Evolutionary conservation across 257 asterid genomes (phyloP).

Genomic region (Solanum neorickii): DNA sequence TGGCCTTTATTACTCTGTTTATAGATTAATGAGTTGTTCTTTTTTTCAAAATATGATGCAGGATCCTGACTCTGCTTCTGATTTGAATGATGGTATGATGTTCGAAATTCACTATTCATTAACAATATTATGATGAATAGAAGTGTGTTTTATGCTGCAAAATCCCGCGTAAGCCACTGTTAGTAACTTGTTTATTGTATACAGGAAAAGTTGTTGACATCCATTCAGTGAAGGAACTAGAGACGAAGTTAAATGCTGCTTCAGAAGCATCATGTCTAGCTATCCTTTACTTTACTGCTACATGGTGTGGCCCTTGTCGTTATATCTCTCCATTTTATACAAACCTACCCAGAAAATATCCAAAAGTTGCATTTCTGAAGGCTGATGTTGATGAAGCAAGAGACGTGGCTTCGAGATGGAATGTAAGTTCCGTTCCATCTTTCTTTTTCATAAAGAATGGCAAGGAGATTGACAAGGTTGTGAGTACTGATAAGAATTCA

Average conservation of each 20-base stretch:
- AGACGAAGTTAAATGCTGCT: slow-evolving; percentile 40
- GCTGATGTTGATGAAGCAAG: slow-evolving; percentile 53
- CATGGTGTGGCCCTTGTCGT: slow-evolving; percentile 88
- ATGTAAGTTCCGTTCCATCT: slow-evolving; percentile 50
- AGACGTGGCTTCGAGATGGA: slow-evolving; percentile 44
- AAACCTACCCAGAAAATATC: slow-evolving; percentile 33
- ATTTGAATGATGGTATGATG: slow-evolving; percentile 48
- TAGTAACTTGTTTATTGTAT: not conserved
- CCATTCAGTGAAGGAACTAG: slow-evolving; percentile 35
- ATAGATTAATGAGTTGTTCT: not conserved
- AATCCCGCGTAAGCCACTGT: no score
- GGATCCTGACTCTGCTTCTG: slow-evolving; percentile 47
- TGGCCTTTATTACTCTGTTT: not conserved
- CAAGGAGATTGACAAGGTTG: slow-evolving; percentile 41
- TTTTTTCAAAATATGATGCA: slow-evolving; percentile 19
- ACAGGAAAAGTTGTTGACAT: slow-evolving; percentile 55
- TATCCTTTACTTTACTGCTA: slow-evolving; percentile 61
- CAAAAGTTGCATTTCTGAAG: slow-evolving; percentile 46
- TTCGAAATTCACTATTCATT: not conserved
- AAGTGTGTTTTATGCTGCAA: no score
- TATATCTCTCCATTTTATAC: slow-evolving; percentile 40
- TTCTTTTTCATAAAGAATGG: slow-evolving; percentile 58
- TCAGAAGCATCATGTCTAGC: slow-evolving; percentile 36
- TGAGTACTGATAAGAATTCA: slow-evolving; percentile 32
- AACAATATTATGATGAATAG: no score